phyloP scores from a whole-genome alignment of 1,139 yeast genomes.

The Yamadazyma triangularis region DNA sequence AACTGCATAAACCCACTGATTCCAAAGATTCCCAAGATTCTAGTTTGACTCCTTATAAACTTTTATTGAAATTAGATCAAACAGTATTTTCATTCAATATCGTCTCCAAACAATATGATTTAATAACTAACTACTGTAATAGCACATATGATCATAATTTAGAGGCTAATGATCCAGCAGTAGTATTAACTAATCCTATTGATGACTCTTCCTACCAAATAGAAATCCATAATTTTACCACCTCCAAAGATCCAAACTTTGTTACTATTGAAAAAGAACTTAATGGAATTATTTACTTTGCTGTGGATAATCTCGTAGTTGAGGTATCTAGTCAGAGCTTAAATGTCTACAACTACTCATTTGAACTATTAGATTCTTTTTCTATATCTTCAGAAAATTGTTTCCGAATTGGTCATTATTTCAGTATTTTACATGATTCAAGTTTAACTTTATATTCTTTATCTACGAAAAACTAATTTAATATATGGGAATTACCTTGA shows the following conservation, averaged over 20 bases:
- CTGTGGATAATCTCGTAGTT: neutral
- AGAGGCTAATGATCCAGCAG: constrained; percentile 7
- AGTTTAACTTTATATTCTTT: too few relatives aligned
- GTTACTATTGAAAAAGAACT: constrained; percentile 3
- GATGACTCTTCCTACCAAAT: constrained; percentile 7
- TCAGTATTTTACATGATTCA: constrained; percentile 2
- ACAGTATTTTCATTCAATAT: constrained; percentile 12
- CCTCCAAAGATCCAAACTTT: constrained; percentile 3
- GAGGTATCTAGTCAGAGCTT: constrained; percentile 2
- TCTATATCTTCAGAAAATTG: constrained; percentile 1
- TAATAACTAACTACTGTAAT: constrained; percentile 8
- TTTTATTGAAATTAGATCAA: constrained; percentile 11
- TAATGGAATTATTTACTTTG: constrained; percentile 1
- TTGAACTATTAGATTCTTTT: constrained; percentile 2
- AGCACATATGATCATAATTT: constrained; percentile 2
- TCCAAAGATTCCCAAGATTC: constrained; percentile 8
- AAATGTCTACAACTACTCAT: constrained; percentile 3
- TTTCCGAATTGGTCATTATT: constrained; percentile 7
- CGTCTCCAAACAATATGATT: constrained; percentile 9
- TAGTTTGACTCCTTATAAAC: constrained; percentile 9
- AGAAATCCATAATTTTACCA: constrained; percentile 6
- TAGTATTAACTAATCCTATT: constrained; percentile 4
- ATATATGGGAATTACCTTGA: neutral
- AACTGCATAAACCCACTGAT: constrained; percentile 3
- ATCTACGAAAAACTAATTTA: too few relatives aligned